Evolutionary conservation across 2,329 filamentous ascomycete genomes (phyloP).

Genomic region (Epichloe coenophiala): DNA sequence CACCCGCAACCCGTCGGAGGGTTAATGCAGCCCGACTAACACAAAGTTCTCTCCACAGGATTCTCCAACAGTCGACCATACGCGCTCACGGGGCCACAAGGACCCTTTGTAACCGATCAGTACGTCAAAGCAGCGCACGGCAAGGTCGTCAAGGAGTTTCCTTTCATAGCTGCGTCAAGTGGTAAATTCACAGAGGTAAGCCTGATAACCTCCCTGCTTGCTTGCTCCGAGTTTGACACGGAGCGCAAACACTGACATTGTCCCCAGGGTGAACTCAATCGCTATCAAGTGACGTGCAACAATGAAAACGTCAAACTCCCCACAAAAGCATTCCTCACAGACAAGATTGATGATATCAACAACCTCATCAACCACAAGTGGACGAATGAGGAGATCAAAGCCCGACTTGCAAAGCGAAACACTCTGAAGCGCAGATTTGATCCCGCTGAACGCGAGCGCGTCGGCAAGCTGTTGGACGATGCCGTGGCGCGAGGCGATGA

Average conservation of each 20-base stretch:
- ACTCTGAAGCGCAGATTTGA: constrained; percentile 53
- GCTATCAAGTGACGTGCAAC: constrained; percentile 62
- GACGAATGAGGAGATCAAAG: constrained; percentile 70
- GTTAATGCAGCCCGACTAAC: background rate
- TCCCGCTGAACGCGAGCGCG: constrained; percentile 52
- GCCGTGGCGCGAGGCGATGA: constrained; percentile 52
- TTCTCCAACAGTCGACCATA: constrained; percentile 74
- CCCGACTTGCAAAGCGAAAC: constrained; percentile 61
- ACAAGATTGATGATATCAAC: constrained; percentile 74
- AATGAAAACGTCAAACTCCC: constrained; percentile 62
- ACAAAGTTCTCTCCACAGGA: constrained; percentile 32
- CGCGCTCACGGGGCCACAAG: constrained; percentile 65
- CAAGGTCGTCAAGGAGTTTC: constrained; percentile 70
- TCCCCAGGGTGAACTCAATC: constrained; percentile 58
- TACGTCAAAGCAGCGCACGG: constrained; percentile 75
- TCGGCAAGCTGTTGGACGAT: constrained; percentile 51
- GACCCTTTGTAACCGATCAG: constrained; percentile 69
- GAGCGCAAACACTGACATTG: constrained; percentile 12
- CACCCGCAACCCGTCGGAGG: background rate
- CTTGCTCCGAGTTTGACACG: background rate
- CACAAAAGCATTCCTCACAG: constrained; percentile 52
- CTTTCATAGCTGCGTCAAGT: constrained; percentile 84
- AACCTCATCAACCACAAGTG: constrained; percentile 64
- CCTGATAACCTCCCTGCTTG: background rate
- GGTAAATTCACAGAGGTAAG: constrained; percentile 67